phyloP scores from a whole-genome alignment of 2,329 filamentous ascomycete species.

The Zelopaecilomyces penicillatus region DNA sequence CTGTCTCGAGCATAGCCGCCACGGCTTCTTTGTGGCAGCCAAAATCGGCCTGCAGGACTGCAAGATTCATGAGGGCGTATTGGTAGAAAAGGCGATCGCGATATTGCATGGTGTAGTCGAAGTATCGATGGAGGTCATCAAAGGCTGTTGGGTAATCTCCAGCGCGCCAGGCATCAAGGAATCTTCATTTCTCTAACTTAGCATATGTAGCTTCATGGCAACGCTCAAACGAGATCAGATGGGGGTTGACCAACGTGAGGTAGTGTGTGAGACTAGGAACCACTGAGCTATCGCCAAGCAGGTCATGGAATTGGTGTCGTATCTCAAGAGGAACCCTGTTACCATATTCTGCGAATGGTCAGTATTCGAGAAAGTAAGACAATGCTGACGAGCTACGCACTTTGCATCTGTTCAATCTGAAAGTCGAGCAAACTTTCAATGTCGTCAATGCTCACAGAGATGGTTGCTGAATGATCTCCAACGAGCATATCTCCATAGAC shows the following conservation, averaged over 20 bases:
- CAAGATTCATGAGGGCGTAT: conserved; percentile 87
- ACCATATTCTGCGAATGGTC: conserved; percentile 52
- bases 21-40: conserved; percentile 84
- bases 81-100: conserved; percentile 82
- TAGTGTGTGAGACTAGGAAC: conserved; percentile 70
- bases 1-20: conserved; percentile 89
- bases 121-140: conserved; percentile 87
- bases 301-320: conserved; percentile 58
- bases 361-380: conserved; percentile 1
- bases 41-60: conserved; percentile 90
- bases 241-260: conserved; percentile 42
- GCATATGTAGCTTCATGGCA: too few species aligned
- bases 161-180: conserved; percentile 84
- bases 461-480: conserved; percentile 29
- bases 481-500: conserved; percentile 45
- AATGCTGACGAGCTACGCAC: conserved; percentile 32
- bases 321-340: conserved; percentile 69
- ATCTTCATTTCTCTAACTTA: conserved; percentile 40
- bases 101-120: conserved; percentile 90
- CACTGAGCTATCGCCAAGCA: conserved; percentile 59
- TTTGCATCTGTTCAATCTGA: conserved; percentile 81
- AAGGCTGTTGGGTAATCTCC: conserved; percentile 87
- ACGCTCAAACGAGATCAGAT: background rate
- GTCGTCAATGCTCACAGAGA: conserved; percentile 65
- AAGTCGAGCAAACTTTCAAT: conserved; percentile 76